Evolutionary conservation across 306 rosid genomes (phyloP), one percentile per base, ranked within the genome.

Genomic region (Cicer judaicum): DNA sequence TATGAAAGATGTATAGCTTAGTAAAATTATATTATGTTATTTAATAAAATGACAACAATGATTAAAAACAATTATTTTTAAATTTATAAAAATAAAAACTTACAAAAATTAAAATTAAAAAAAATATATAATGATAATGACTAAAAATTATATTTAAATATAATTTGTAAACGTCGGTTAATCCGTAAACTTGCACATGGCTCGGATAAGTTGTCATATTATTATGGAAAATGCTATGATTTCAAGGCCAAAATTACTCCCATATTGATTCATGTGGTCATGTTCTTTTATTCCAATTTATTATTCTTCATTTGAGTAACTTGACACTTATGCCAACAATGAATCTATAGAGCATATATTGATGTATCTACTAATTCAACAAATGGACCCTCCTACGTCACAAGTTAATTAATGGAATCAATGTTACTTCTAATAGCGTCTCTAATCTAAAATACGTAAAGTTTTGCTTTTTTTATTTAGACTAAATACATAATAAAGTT

Each of bases 321-420:
- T 71, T 83, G 41, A 12, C 3, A 41, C 59, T 47, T 24, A 57
- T 65, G 71, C 72, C 73, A 72, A 64, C 66, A 55, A 74, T 59
- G 61, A 76, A 14, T 66, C 42, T 50, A 24, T 24, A 68, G 70
- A 19, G 54, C 74, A 59, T 53, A 14, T 53, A 8, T 1, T 29
- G 36, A 7, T n/a, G n/a, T 7, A 46, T 65, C 29, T 21, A 2
- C 11, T 41, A 46, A 72, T 75, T 61, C 54, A 49, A 5, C 48
- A 76, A 76, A 75, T 18, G 47, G 70, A 74, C 83, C 43, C 15
- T 10, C 71, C 72, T 50, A 64, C 41, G 47, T 19, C 38, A 54
- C 6, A n/a, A 19, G 36, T 50, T 14, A 69, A 68, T 60, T 36
- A 61, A 24, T 24, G 5, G 34, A 24, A 24, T 24, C 34, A 59